Base-by-base conservation (phyloP, 2,329 filamentous ascomycete genomes). In the Pseudodiploospora longispora region DNA sequence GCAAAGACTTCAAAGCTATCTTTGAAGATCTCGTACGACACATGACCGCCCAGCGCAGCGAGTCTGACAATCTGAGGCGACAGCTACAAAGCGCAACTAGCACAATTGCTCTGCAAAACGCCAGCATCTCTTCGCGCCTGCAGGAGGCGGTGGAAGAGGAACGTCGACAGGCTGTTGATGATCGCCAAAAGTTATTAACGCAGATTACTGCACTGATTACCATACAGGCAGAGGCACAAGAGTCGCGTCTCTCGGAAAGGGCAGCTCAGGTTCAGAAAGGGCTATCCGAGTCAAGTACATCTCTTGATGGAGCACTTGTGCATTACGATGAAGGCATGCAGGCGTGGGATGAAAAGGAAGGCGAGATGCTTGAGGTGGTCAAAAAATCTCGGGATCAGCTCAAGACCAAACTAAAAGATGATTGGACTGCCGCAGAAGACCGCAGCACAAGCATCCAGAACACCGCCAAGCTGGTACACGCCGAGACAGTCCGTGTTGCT, bases 401-500 rank as follows among this genome's bases (percentile, higher is more conserved):
- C 54, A 94, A 93, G 71, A 77, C 71, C 4, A 89, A 82, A 67
- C 77, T 97, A 60, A 85, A 93, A 65, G 80, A 86, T 44, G 90
- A 96, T 60, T 95, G 90, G 84, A 80, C 78, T 49, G 80, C 70
- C 30, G 87, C 91, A 33, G 86, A 87, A 54, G 76, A 85, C 46
- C 83, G 87, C 57, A 94, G 89, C 55, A 80, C 75, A n/a, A 82
- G 84, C 5, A 91, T 98, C 54, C 87, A 91, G 54, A 75, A 78
- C 6, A 86, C 86, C 0, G 90, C 91, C 0, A 85, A 86, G 54
- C 87, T 87, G 3, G 89, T 97, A 1, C 90, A 98, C 53, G 84
- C 85, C 31, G 86, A 95, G 65, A 96, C 91, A 0, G 80, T 95
- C 30, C 83, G 83, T 6, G 91, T 94, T 46, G 90, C 97, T 9